These are phyloP conservation scores for Neurospora discreta DNA, from an alignment of 495 filamentous ascomycete genomes.

Conservation along the genomic window DNA sequence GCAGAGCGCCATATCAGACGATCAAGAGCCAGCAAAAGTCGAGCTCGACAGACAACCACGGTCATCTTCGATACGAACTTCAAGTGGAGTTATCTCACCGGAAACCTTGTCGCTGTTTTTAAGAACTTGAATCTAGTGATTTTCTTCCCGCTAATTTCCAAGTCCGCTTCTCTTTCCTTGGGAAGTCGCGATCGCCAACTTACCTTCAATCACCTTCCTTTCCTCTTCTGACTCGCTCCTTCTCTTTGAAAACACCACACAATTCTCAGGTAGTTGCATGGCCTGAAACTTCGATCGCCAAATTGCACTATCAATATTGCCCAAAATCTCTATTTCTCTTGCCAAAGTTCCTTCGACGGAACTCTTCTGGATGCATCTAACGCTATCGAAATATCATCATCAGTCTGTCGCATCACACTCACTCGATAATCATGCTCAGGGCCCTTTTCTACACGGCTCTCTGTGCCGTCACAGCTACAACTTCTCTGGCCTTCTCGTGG, in stretches of 20 bases:
- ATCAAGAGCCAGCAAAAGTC: neutral
- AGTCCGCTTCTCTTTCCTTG: neutral
- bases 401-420: neutral
- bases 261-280: neutral
- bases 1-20: neutral
- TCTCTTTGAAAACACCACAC: neutral
- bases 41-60: neutral
- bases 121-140: neutral
- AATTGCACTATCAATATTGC: neutral
- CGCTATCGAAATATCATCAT: neutral
- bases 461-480: neutral
- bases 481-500: conserved; percentile 19
- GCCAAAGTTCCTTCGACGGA: neutral
- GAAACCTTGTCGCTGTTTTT: neutral
- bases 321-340: neutral
- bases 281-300: neutral
- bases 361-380: neutral
- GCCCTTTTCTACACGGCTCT: conserved; percentile 3
- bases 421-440: neutral
- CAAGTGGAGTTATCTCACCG: neutral
- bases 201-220: neutral
- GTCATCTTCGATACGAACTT: neutral
- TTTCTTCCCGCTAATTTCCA: neutral
- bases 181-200: neutral
- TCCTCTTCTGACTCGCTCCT: neutral